Conservation (phyloP, 345 rosid genomes). For the Acer negundo region DNA sequence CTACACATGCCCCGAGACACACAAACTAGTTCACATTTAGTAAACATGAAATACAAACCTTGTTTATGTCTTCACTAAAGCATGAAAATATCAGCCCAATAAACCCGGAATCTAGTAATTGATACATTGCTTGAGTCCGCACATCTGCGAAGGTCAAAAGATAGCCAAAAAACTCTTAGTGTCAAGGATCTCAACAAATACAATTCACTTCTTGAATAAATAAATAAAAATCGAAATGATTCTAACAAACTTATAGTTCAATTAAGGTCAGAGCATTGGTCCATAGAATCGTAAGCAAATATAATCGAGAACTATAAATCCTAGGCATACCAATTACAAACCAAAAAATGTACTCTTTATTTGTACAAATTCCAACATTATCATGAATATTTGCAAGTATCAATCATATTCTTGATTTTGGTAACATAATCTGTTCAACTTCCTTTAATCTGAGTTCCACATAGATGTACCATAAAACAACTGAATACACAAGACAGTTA, state of each 20-base stretch:
- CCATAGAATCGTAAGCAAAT: background rate
- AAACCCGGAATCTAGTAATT: conserved; percentile 94
- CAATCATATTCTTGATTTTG: background rate
- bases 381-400: background rate
- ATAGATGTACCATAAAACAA: background rate
- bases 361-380: too few relatives aligned
- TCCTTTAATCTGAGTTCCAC: background rate
- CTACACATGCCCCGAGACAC: background rate
- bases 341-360: background rate
- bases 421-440: background rate
- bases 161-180: conserved; percentile 19
- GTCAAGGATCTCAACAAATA: conserved; percentile 11
- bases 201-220: background rate
- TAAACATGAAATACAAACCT: conserved; percentile 46
- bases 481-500: background rate
- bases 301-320: background rate
- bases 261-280: conserved; percentile 3
- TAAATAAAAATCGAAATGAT: background rate
- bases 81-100: conserved; percentile 95
- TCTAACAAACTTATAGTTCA: background rate
- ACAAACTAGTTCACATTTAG: conserved; percentile 10
- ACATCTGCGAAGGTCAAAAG: conserved; percentile 88
- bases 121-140: conserved; percentile 98
- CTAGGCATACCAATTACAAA: background rate
- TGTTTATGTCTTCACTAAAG: conserved; percentile 85